phyloP scores from a whole-genome alignment of 108 stramenopile species.

The Hondaea fermentalgiana region DNA sequence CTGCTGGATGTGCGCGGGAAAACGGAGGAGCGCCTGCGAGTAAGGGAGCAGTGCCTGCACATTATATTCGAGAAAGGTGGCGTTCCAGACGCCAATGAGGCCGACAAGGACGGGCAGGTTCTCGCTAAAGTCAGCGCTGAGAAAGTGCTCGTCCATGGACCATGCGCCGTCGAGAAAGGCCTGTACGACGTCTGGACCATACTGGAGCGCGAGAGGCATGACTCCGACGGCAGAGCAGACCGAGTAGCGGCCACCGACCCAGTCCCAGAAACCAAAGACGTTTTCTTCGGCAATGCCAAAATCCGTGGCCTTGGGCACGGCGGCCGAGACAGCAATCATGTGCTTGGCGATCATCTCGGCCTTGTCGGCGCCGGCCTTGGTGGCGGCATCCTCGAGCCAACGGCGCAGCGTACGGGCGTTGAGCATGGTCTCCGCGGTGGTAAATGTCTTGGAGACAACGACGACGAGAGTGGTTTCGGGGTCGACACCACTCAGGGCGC shows the following conservation, averaged over 20 bases:
- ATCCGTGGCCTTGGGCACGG: conserved; percentile 32
- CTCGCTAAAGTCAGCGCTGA: conserved; percentile 70
- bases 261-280: conserved; percentile 91
- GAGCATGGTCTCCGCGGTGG: conserved; percentile 98
- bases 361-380: conserved; percentile 51
- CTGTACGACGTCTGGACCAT: conserved; percentile 60
- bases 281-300: conserved; percentile 78
- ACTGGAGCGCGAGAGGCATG: conserved; percentile 79
- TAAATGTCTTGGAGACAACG: conserved; percentile 97
- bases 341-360: conserved; percentile 75
- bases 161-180: conserved; percentile 81
- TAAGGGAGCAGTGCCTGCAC: conserved; percentile 85
- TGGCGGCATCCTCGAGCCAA: conserved; percentile 85
- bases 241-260: conserved; percentile 86
- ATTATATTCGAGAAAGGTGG: conserved; percentile 85
- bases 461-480: conserved; percentile 78
- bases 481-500: conserved; percentile 79
- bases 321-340: conserved; percentile 66
- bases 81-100: conserved; percentile 94
- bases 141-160: conserved; percentile 92
- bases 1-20: conserved; percentile 99
- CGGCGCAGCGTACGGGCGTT: conserved; percentile 90
- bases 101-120: conserved; percentile 97
- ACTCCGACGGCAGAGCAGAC: conserved; percentile 60
- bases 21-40: conserved; percentile 85